Base-by-base conservation (phyloP, 2,329 filamentous ascomycete species). In the Neopestalotiopsis rosae region DNA sequence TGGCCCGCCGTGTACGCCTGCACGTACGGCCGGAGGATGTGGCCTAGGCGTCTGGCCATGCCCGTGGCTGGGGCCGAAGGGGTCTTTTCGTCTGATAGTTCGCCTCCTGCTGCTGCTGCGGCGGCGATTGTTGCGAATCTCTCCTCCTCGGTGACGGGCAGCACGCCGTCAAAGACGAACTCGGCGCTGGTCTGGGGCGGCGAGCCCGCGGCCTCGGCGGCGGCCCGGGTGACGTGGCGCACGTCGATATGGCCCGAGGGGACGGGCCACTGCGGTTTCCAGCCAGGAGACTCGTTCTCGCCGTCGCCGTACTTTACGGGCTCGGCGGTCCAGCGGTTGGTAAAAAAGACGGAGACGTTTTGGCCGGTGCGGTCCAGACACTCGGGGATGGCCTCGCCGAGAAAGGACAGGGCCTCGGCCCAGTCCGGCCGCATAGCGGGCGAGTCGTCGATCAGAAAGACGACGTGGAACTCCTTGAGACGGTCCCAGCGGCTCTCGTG, bases 11-110 rank as follows among this genome's bases (percentile, higher is more conserved):
- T 83, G 72, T 90, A 88, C 28, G 83, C 78, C 14, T 81, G 77
- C 2, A 97, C 77, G 77, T 98, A 98, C 0, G 93, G 90, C 61
- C 86, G 84, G 5, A 98, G 84, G 72, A 98, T 94, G 62, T 86
- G 80, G 68, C 90, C 85, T 1, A 98, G 85, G 9, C 92, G 87
- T 40, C 82, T 84, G 1, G 94, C 95, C 0, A 94, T 97, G 30
- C 30, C n/a, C 9, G 59, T 62, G n/a, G 59, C 30, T 28, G 59
- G 28, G 10, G 30, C 30, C 1, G 49, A 7, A 1, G 57, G 6
- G 34, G 24, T 28, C 24, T 28, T 28, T 28, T 28, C 24, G 24
- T 28, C 24, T 28, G 34, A 38, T 38, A 38, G 34, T 6, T 38
- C 10, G 34, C 10, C 34, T 38, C 34, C 6, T 10, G 34, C 34